These are phyloP conservation scores for Citrus maxima DNA, from an alignment of 345 rosid genomes.

Conservation along the genomic window DNA sequence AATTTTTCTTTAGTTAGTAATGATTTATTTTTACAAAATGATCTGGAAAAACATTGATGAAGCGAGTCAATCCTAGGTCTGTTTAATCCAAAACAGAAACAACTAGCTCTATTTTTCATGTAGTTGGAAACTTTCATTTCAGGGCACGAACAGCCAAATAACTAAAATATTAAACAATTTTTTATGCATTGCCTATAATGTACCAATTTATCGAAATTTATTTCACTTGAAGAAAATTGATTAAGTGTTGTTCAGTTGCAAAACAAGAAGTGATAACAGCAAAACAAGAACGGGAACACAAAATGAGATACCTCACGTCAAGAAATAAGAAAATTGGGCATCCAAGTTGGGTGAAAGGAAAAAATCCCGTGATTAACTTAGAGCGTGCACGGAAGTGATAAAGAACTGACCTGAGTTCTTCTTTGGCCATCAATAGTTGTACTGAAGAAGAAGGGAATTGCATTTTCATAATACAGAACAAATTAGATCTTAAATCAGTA, in stretches of 20 bases:
- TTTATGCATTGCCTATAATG: neutral
- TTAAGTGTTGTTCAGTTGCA: neutral
- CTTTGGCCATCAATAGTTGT: slow-evolving; percentile 85
- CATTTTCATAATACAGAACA: neutral
- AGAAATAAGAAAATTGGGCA: slow-evolving; percentile 83
- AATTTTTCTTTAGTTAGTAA: no score
- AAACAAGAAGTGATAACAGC: neutral
- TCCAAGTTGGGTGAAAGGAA: slow-evolving; percentile 93
- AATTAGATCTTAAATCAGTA: neutral
- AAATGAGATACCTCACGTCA: slow-evolving; percentile 72
- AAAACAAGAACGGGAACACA: neutral
- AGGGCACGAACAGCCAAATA: no score
- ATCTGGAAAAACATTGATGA: no score
- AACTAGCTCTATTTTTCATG: no score
- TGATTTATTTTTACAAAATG: no score
- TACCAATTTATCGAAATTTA: neutral
- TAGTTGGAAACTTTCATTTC: no score
- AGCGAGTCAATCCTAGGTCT: no score
- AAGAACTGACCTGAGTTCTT: slow-evolving; percentile 86
- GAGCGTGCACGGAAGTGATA: slow-evolving; percentile 89
- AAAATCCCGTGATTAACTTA: slow-evolving; percentile 64
- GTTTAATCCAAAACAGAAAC: no score
- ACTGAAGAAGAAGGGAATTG: no score
- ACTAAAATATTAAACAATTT: neutral
- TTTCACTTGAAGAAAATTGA: neutral